Base-by-base conservation (phyloP, 1,284 basidiomycete genomes). In the Ceratobasidium sp. region DNA sequence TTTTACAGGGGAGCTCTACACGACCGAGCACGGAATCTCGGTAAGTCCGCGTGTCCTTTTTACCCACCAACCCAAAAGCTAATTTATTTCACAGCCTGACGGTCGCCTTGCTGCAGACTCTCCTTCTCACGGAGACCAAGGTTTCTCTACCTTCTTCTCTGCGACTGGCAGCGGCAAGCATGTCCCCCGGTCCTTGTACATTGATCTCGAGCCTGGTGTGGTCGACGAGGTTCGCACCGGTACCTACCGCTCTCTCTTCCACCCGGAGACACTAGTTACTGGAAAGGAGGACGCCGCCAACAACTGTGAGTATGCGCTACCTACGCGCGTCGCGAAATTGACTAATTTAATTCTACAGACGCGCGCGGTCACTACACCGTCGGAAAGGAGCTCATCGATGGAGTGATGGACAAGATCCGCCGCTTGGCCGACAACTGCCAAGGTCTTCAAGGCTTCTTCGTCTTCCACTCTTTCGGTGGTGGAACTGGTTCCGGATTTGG, bases 281-380 rank as follows among this genome's bases (percentile, higher is more conserved):
- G 97, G 97, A 78, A 99, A 99, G 87, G 97, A 99, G 87, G 97
- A 99, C 81, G 97, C 96, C 73, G 97, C 97, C 78, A 99, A 98
- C 88, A 99, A 99, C 84, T 99, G 94, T 96, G 79, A 79, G 92
- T 82, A 64, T 23, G 26, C 50, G 13, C 13, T 26, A 8, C 8
- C 72, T 44, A 59, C 73, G 18, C 75, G 62, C 23, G 76, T 55
- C 38, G 28, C 67, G 72, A 73, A 77, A 75, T 62, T 61, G 67
- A 9, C 1, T 66, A 54, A 44, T 61, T 30, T 41, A 41, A 50
- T 55, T 62, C 28, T 73, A n/a, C 76, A 96, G 94, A 98, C 85
- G 96, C 96, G 76, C 95, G 96, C 83, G 96, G 96, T 78, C 95
- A 97, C 84, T 98, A 99, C 86, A 99, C 97, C 74, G 89, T 98